Percentiles rank a stretch among this genome's conserved stretches.
phyloP scores from a whole-genome alignment of 2,329 filamentous ascomycete species.

The Xylariales sp. region DNA sequence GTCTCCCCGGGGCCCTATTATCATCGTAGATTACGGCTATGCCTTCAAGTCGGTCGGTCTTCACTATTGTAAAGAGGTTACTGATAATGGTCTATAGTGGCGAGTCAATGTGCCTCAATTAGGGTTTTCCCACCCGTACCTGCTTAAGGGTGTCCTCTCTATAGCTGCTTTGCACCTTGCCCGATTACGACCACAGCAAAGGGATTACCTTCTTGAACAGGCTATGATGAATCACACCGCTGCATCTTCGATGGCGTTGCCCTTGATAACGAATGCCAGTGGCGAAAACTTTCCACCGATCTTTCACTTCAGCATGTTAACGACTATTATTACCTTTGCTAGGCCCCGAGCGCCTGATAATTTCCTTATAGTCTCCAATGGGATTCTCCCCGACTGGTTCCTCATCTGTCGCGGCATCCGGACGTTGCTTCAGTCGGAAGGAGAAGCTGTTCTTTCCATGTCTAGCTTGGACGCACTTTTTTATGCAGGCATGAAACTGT shows the following conservation, averaged over 20 bases:
- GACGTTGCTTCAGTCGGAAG: constrained; percentile 48
- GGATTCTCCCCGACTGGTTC: constrained; percentile 53
- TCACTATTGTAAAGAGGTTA: background rate
- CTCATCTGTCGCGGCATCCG: constrained; percentile 52
- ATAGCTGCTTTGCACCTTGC: constrained; percentile 63
- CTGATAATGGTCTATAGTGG: constrained; percentile 49
- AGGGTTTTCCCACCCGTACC: constrained; percentile 59
- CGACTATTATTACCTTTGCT: constrained; percentile 53
- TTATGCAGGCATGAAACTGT: constrained; percentile 42
- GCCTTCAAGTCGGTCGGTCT: background rate
- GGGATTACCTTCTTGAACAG: constrained; percentile 54
- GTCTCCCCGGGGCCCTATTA: background rate
- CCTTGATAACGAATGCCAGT: constrained; percentile 50
- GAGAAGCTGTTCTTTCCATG: constrained; percentile 37
- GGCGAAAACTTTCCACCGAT: constrained; percentile 52
- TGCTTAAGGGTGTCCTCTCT: constrained; percentile 62
- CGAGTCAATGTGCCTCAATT: constrained; percentile 59
- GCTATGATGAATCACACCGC: constrained; percentile 53
- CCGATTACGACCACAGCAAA: constrained; percentile 52
- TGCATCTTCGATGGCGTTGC: constrained; percentile 48
- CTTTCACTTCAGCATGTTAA: constrained; percentile 55
- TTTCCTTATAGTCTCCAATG: constrained; percentile 52
- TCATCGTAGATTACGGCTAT: background rate
- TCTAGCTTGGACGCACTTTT: constrained; percentile 48
- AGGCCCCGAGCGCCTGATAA: constrained; percentile 51